These are phyloP conservation scores for Hypseocharis bilobata DNA, from an alignment of 441 rosid genomes.

Conservation along the genomic window DNA sequence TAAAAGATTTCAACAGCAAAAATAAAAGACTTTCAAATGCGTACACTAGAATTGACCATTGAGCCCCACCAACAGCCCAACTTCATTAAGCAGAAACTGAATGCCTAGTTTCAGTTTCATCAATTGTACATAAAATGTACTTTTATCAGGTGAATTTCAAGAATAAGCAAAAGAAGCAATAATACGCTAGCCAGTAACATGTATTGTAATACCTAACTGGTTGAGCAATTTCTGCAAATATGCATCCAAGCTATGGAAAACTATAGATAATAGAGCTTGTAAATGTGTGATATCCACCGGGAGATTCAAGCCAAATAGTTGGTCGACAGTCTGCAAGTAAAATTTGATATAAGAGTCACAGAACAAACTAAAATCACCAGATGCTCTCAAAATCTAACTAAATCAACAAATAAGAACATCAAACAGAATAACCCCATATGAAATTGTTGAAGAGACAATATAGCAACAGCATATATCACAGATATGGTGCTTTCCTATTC, in stretches of 20 bases:
- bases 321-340: slow-evolving; percentile 84
- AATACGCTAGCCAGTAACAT: slow-evolving; percentile 7
- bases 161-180: neutral
- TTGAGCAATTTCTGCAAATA: slow-evolving; percentile 60
- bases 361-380: slow-evolving; percentile 7
- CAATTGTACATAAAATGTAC: neutral
- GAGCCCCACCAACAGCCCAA: neutral
- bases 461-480: neutral
- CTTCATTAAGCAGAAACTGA: neutral
- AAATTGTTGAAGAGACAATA: slow-evolving; percentile 10
- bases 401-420: neutral
- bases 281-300: slow-evolving; percentile 86
- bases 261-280: slow-evolving; percentile 84
- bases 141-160: neutral
- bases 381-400: neutral
- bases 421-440: neutral
- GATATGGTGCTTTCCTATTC: neutral
- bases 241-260: slow-evolving; percentile 77
- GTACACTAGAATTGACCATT: neutral
- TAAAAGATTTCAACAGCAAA: neutral
- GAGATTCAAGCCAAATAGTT: slow-evolving; percentile 76
- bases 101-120: neutral
- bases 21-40: neutral
- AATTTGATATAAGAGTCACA: slow-evolving; percentile 20
- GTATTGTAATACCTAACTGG: slow-evolving; percentile 56